Percentiles rank a stretch among this genome's conserved stretches.
phyloP scores from a whole-genome alignment of 2,329 filamentous ascomycete genomes.

The Phialophora chinensis region DNA sequence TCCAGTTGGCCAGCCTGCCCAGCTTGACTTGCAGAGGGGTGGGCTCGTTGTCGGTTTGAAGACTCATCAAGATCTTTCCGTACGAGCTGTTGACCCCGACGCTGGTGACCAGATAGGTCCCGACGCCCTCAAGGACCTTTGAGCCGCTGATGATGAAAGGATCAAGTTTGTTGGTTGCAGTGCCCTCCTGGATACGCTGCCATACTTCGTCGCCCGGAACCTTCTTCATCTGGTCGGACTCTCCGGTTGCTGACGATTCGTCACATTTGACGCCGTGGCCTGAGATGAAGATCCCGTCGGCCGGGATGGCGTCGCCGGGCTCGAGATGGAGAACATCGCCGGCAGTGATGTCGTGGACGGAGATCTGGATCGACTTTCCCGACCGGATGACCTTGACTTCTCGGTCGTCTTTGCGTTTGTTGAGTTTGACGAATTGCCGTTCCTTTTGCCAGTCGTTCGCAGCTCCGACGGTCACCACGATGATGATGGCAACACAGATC shows the following conservation, averaged over 20 bases:
- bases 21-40: slow-evolving; percentile 79
- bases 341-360: slow-evolving; percentile 70
- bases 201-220: slow-evolving; percentile 65
- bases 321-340: slow-evolving; percentile 73
- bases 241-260: slow-evolving; percentile 75
- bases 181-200: slow-evolving; percentile 60
- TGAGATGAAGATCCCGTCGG: slow-evolving; percentile 71
- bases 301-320: slow-evolving; percentile 72
- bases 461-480: slow-evolving; percentile 68
- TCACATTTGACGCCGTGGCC: slow-evolving; percentile 73
- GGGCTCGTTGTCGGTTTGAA: slow-evolving; percentile 75
- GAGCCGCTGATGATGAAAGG: slow-evolving; percentile 81
- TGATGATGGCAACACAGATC: slow-evolving; percentile 68
- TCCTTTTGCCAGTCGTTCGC: slow-evolving; percentile 73
- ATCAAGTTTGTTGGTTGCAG: slow-evolving; percentile 63
- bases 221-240: slow-evolving; percentile 75
- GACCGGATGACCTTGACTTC: slow-evolving; percentile 71
- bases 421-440: slow-evolving; percentile 68
- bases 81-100: slow-evolving; percentile 76
- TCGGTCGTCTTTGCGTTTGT: slow-evolving; percentile 65
- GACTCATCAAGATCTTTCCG: slow-evolving; percentile 74
- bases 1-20: slow-evolving; percentile 76
- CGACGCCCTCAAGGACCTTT: slow-evolving; percentile 77
- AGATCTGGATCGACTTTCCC: slow-evolving; percentile 67
- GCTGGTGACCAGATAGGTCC: slow-evolving; percentile 75